A percentile compares a stretch with the other conserved stretches of the same genome.
Evolutionary conservation across 2,329 filamentous ascomycete genomes (phyloP).

Genomic region (Aureobasidium sp.): DNA sequence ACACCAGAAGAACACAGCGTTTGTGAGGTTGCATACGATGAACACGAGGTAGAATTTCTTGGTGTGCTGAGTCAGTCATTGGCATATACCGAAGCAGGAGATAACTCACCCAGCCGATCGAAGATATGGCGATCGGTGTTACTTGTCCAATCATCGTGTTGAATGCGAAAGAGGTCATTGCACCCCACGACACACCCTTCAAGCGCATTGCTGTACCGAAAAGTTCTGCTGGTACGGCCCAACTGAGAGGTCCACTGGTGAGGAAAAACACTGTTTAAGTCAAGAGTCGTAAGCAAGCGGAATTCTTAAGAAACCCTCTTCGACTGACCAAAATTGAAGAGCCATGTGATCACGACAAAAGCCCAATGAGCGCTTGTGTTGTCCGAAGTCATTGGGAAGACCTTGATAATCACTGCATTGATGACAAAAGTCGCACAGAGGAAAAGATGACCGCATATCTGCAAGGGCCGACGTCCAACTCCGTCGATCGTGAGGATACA

Average conservation of each 20-base stretch:
- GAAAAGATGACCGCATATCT: too few relatives aligned
- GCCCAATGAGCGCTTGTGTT: conserved; percentile 69
- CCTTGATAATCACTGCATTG: too few relatives aligned
- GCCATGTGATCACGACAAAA: conserved; percentile 76
- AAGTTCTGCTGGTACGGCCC: conserved; percentile 70
- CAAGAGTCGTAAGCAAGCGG: too few relatives aligned
- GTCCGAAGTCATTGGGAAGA: too few relatives aligned
- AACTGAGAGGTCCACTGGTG: conserved; percentile 74
- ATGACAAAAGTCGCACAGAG: too few relatives aligned
- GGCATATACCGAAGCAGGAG: too few relatives aligned
- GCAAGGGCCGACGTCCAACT: conserved; percentile 76
- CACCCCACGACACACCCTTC: conserved; percentile 79
- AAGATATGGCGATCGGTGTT: conserved; percentile 66
- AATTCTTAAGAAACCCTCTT: too few relatives aligned
- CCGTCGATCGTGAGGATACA: conserved; percentile 76
- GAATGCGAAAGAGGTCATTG: conserved; percentile 76
- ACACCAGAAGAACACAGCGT: conserved; percentile 73
- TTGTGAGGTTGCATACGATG: conserved; percentile 76
- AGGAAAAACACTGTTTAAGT: conserved; percentile 75
- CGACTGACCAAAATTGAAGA: too few relatives aligned
- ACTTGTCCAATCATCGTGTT: conserved; percentile 80
- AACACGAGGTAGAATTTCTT: conserved; percentile 67
- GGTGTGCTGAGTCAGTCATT: too few relatives aligned
- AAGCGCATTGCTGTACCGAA: conserved; percentile 81
- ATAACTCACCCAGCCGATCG: conserved; percentile 62